Evolutionary conservation across 208 protist genomes (phyloP).

Genomic region (Phytomonas francai): DNA sequence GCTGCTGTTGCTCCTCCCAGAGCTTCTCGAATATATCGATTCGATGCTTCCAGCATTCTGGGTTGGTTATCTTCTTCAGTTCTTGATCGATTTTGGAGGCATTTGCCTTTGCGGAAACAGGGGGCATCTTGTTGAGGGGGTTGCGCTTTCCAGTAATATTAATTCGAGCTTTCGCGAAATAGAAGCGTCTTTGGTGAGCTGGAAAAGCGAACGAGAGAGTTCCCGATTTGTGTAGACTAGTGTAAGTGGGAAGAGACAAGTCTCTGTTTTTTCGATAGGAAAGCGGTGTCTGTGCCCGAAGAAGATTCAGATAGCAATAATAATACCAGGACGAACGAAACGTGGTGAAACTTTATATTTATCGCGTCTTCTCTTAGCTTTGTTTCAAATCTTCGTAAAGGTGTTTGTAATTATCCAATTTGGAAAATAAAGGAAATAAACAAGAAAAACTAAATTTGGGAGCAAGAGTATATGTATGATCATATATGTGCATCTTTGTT

Average conservation of each 20-base stretch:
- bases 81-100: constrained; percentile 31
- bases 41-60: constrained; percentile 62
- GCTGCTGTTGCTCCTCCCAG: constrained; percentile 59
- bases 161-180: not conserved
- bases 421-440: not conserved
- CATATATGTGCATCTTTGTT: not conserved
- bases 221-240: not conserved
- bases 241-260: not conserved
- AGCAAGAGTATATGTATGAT: not conserved
- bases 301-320: not conserved
- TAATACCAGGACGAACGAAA: not conserved
- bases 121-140: not conserved
- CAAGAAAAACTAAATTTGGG: not conserved
- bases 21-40: constrained; percentile 71
- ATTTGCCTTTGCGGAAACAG: constrained; percentile 3
- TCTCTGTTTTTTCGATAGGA: not conserved
- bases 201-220: not conserved
- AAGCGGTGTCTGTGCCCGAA: not conserved
- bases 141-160: not conserved
- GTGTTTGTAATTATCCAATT: constrained; percentile 2
- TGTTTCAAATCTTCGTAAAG: not conserved
- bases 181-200: not conserved
- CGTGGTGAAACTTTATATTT: not conserved
- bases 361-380: not conserved
- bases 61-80: constrained; percentile 47